Conservation (phyloP, 768 basidiomycete species). For the Amanita pseudoporphyria region DNA sequence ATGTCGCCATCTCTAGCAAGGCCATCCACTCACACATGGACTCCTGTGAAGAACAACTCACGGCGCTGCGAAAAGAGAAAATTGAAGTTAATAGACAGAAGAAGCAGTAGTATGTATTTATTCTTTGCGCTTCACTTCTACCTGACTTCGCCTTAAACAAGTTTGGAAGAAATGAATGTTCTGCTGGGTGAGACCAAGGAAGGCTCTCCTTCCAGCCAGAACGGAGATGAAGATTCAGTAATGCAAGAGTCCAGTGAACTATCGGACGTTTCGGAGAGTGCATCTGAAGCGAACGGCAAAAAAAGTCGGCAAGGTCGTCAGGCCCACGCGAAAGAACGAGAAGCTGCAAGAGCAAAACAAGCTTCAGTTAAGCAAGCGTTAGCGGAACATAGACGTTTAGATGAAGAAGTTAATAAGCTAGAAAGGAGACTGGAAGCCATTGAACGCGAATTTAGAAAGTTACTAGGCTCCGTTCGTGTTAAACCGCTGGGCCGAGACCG, state of each 20-base stretch:
- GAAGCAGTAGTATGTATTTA: slow-evolving; percentile 68
- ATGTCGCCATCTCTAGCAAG: slow-evolving; percentile 85
- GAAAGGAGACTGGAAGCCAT: slow-evolving; percentile 77
- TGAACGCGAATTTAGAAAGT: slow-evolving; percentile 90
- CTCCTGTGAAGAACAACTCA: slow-evolving; percentile 79
- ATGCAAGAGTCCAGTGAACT: slow-evolving; percentile 65
- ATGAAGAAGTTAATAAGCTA: slow-evolving; percentile 81
- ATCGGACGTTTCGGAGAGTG: slow-evolving; percentile 63
- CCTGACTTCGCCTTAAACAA: slow-evolving; percentile 19
- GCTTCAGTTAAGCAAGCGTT: slow-evolving; percentile 73
- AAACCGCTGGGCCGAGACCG: slow-evolving; percentile 88
- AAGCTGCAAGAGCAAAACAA: slow-evolving; percentile 68
- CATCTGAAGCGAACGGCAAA: slow-evolving; percentile 41
- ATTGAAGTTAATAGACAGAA: slow-evolving; percentile 89
- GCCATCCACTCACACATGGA: slow-evolving; percentile 86
- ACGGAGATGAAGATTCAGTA: slow-evolving; percentile 44
- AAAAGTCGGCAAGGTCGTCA: slow-evolving; percentile 45
- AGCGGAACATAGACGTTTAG: slow-evolving; percentile 74
- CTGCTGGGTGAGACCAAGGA: slow-evolving; percentile 52
- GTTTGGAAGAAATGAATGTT: slow-evolving; percentile 65
- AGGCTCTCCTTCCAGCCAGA: slow-evolving; percentile 28
- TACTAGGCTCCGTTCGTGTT: slow-evolving; percentile 75
- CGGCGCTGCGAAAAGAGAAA: slow-evolving; percentile 89
- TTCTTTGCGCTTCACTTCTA: background rate
- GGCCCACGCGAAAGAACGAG: slow-evolving; percentile 71